Conservation (phyloP, 805 yeast species). For the Teunomyces kruisii region DNA sequence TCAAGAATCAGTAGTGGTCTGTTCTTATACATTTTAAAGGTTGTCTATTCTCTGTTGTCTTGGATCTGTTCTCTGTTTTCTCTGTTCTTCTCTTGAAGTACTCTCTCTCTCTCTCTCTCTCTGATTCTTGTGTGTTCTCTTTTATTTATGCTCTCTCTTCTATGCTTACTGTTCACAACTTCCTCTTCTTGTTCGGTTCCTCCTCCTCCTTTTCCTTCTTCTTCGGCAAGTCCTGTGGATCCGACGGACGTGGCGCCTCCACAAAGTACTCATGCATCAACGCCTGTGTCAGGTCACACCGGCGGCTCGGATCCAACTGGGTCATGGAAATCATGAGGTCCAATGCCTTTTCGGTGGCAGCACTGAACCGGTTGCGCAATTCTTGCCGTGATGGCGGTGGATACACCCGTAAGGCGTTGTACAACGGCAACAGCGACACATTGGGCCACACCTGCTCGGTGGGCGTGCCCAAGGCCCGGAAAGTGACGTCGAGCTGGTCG, state of each 20-base stretch:
- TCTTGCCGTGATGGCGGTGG: conserved; percentile 85
- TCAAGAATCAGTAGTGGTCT: too few species aligned
- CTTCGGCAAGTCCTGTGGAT: conserved; percentile 62
- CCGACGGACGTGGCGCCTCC: conserved; percentile 75
- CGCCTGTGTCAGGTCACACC: conserved; percentile 66
- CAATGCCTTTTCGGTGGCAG: conserved; percentile 84
- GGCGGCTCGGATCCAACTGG: conserved; percentile 70
- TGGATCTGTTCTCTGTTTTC: too few species aligned
- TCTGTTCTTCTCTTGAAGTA: too few species aligned
- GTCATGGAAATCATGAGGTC: conserved; percentile 74
- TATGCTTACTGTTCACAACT: conserved; percentile 11
- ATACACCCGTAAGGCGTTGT: conserved; percentile 68
- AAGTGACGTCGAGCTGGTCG: conserved; percentile 91
- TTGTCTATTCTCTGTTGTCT: too few species aligned
- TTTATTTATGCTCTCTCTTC: not conserved
- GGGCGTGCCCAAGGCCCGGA: conserved; percentile 94
- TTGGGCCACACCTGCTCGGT: conserved; percentile 91
- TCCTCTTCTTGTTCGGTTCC: conserved; percentile 17
- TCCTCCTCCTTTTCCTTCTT: conserved; percentile 22
- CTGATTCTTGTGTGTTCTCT: not conserved
- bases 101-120: not conserved
- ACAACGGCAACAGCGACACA: conserved; percentile 74
- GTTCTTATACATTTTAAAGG: too few species aligned
- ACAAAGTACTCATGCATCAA: conserved; percentile 65
- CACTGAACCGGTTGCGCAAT: conserved; percentile 77